Conservation (phyloP, 176 grass and related monocot genomes). For the Dendrocalamus sinicus region DNA sequence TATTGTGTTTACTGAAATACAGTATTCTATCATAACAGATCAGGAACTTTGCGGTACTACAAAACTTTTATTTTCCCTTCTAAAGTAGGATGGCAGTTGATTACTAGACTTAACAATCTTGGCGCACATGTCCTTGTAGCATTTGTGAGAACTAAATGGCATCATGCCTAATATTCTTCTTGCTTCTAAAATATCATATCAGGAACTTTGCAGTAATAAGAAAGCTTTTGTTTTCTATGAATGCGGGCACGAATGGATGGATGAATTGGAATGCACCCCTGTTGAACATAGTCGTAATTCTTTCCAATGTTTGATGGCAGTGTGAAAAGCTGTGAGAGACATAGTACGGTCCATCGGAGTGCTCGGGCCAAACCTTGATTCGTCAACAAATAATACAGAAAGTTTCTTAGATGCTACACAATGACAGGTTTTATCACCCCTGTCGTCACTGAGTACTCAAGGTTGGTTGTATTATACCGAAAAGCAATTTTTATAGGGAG, state of each 20-base stretch:
- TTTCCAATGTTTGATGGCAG: not conserved
- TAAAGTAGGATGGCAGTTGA: not conserved
- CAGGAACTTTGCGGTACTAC: not conserved
- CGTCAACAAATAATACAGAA: not conserved
- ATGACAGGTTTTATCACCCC: not conserved
- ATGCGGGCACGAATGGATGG: not conserved
- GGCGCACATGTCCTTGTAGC: not conserved
- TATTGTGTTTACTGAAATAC: not conserved
- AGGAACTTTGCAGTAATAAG: not conserved
- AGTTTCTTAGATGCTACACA: not conserved
- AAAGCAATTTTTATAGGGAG: not conserved
- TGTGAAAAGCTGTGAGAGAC: too few species aligned
- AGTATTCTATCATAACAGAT: too few species aligned
- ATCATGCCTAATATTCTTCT: not conserved
- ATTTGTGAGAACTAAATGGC: not conserved
- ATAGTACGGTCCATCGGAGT: not conserved
- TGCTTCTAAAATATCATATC: too few species aligned
- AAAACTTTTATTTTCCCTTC: not conserved
- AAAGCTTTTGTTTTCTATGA: not conserved
- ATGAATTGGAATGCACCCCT: not conserved
- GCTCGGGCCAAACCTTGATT: not conserved
- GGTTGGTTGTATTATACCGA: not conserved
- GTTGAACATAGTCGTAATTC: not conserved
- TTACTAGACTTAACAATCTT: not conserved
- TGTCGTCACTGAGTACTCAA: not conserved